These are phyloP conservation scores for Alternaria ventricosa DNA, from an alignment of 2,329 filamentous ascomycete species.

Conservation along the genomic window DNA sequence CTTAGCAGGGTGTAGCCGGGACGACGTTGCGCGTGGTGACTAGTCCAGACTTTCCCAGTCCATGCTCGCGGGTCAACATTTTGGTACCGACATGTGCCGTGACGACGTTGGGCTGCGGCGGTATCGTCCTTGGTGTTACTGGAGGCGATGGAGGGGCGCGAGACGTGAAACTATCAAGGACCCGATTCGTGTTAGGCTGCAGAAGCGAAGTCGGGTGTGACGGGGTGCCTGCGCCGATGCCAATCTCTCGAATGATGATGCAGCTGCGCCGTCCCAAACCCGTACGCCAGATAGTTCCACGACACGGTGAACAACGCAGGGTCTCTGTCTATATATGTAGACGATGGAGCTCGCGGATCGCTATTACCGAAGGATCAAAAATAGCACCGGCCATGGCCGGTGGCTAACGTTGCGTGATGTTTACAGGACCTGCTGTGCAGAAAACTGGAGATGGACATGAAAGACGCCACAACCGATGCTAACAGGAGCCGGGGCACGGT, in stretches of 20 bases:
- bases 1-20: constrained; percentile 29
- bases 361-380: constrained; percentile 24
- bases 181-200: constrained; percentile 42
- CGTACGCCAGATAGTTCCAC: constrained; percentile 17
- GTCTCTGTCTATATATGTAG: constrained; percentile 27
- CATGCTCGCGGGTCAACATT: constrained; percentile 36
- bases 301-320: constrained; percentile 16
- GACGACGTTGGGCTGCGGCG: constrained; percentile 31
- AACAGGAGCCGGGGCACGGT: constrained; percentile 11
- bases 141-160: constrained; percentile 37
- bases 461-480: neutral
- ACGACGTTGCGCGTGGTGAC: constrained; percentile 24
- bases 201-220: constrained; percentile 29
- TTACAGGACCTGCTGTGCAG: constrained; percentile 9
- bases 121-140: constrained; percentile 30
- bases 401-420: constrained; percentile 11
- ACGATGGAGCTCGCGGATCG: constrained; percentile 7
- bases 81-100: constrained; percentile 27
- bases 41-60: constrained; percentile 37
- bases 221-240: constrained; percentile 30
- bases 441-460: constrained; percentile 28
- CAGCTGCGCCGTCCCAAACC: constrained; percentile 17
- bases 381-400: constrained; percentile 32
- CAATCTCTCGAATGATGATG: constrained; percentile 13
- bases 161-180: constrained; percentile 42